Base-by-base conservation (phyloP, 257 asterid species). In the Capsicum pubescens region DNA sequence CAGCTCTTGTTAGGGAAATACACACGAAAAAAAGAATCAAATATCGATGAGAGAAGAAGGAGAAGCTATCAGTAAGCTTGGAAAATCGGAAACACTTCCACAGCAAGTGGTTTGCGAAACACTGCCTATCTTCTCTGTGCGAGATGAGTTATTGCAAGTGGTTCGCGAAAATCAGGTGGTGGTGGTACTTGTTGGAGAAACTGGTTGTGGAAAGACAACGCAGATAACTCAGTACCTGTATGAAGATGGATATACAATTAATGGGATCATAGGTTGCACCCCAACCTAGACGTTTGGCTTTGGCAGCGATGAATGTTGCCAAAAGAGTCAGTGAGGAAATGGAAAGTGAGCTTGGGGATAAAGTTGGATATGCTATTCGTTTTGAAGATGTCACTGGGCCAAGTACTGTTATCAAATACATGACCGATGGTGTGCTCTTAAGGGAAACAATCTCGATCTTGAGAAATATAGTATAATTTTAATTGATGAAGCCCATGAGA, bases 401-500 rank as follows among this genome's bases (percentile, higher is more conserved):
- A 57, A 91, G 90, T 83, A 95, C 99, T 17, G 93, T 94, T n/a
- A 93, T 95, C 79, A 95, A 95, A 98, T 93, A 95, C 90, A 95
- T 95, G 99, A 94, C 98, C 67, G 99, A 95, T 91, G 99, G 99
- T 55, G 98, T 95, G 88, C 96, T 95, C 86, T 91, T 95, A 84
- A 90, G 97, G 64, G 99, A 95, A 95, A 92, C 98, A 2, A 95
- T 89, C 90, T 97, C 54, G 99, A 94, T 87, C 91, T 94, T 81
- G 99, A 95, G 42, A 95, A 93, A 83, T 95, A 95, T 66, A 92
- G 99, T 16, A 89, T 95, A 56, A 61, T 95, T 64, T 97, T 95
- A 83, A 95, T 95, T 97, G 99, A 95, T 84, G 99, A 95, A 91
- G 99, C 99, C 10, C 97, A 95, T n/a, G 99, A 94, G 88, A 91